Base-by-base conservation (phyloP, 805 yeast species). In the Saccharomycopsis guyanensis region DNA sequence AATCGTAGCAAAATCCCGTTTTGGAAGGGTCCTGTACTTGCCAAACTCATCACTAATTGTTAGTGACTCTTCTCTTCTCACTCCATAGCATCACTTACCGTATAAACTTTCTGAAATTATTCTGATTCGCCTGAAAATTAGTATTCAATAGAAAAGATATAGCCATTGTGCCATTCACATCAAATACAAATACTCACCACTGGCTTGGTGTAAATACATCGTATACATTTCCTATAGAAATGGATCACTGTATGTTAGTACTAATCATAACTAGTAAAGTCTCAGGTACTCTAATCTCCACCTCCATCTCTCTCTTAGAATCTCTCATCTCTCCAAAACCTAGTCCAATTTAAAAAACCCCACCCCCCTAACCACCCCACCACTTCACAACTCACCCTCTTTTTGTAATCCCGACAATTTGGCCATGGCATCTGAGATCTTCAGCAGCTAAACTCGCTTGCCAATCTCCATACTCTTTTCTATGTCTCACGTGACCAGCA, bases 351-450 rank as follows among this genome's bases (percentile, higher is more conserved):
- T n/a, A n/a, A n/a, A n/a, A 25, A 25, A 25, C 10, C 29, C 10
- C 29, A 25, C 29, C 10, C 29, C 18, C 20, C 19, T 15, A 33
- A 10, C 20, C 10, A 15, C 10, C 20, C 38, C 13, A 38, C n/a
- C n/a, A n/a, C n/a, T n/a, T n/a, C n/a, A n/a, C n/a, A n/a, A n/a
- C 54, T 7, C 41, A 49, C 54, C 54, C 41, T 51, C 54, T 38
- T 43, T 49, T 38, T 51, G 54, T 4, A 51, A 34, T 19, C 54
- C 54, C 20, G 52, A 49, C 10, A 49, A 37, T 25, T 36, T 51
- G 8, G 48, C 52, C 54, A 51, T 51, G 8, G n/a, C n/a, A n/a
- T n/a, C n/a, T n/a, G n/a, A n/a, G n/a, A n/a, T n/a, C n/a, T n/a
- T n/a, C n/a, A n/a, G n/a, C n/a, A n/a, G n/a, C n/a, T n/a, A n/a